Evolutionary conservation across 305 asterid genomes (phyloP).

Genomic region (Fraxinus ornus): DNA sequence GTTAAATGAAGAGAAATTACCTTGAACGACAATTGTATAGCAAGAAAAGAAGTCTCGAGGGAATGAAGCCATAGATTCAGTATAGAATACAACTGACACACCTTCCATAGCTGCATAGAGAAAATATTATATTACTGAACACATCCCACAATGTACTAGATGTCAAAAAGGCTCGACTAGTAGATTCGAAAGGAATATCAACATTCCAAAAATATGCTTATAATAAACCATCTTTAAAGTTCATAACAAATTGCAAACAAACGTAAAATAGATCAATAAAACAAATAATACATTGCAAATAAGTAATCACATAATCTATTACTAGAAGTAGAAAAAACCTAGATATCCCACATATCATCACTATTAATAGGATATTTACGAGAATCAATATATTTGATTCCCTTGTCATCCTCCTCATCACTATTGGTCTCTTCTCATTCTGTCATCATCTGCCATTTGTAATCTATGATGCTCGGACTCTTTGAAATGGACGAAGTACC

Average conservation of each 20-base stretch:
- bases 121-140: slow-evolving; percentile 27
- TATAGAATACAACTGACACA: slow-evolving; percentile 72
- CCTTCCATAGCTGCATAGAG: slow-evolving; percentile 68
- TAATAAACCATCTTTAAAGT: not conserved
- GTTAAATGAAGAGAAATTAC: slow-evolving; percentile 36
- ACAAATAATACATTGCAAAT: not conserved
- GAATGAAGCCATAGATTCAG: slow-evolving; percentile 45
- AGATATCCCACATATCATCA: not conserved
- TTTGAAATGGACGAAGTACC: too few relatives aligned
- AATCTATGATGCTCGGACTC: not conserved
- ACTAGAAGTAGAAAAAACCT: not conserved
- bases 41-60: slow-evolving; percentile 51
- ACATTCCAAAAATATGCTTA: not conserved
- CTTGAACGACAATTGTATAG: slow-evolving; percentile 68
- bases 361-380: not conserved
- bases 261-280: not conserved
- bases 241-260: not conserved
- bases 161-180: not conserved
- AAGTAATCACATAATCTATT: not conserved
- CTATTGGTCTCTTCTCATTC: not conserved
- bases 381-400: not conserved
- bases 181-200: not conserved
- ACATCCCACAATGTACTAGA: not conserved
- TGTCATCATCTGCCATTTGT: not conserved
- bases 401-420: not conserved